A percentile compares a stretch with the other conserved stretches of the same genome.
These are phyloP conservation scores for Aspergillus neoniger DNA, from an alignment of 2,329 filamentous ascomycete genomes.

Conservation along the genomic window DNA sequence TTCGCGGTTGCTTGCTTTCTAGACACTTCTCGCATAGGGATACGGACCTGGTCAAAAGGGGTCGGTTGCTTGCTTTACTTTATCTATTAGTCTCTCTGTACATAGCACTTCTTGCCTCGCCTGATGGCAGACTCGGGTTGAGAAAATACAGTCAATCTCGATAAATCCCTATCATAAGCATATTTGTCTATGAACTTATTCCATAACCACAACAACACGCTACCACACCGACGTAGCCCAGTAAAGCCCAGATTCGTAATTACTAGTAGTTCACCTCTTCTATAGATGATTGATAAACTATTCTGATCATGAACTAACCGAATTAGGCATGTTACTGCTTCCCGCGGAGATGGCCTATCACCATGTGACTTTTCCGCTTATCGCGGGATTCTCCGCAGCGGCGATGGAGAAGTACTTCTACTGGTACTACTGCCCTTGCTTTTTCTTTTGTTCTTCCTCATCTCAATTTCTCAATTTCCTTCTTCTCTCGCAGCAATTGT, in stretches of 20 bases:
- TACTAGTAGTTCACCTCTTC: too few species aligned
- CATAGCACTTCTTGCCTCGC: neutral
- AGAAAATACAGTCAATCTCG: neutral
- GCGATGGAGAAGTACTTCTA: neutral
- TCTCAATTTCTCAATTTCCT: neutral
- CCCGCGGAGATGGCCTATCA: neutral
- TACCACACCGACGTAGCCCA: too few species aligned
- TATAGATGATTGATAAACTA: too few species aligned
- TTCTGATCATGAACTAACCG: too few species aligned
- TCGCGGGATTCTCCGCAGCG: neutral
- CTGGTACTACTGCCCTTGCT: neutral
- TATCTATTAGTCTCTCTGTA: neutral
- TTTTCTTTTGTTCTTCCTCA: neutral
- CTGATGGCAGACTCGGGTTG: neutral
- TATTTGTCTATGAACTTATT: too few species aligned
- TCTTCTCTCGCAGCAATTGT: conserved; percentile 10
- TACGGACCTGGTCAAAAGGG: neutral
- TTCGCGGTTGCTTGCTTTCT: neutral
- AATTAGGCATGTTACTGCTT: neutral
- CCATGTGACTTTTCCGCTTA: conserved; percentile 2
- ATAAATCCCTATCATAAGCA: too few species aligned
- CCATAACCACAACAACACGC: too few species aligned
- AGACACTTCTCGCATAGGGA: neutral
- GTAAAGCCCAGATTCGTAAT: too few species aligned
- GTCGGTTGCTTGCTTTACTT: neutral